phyloP scores from a whole-genome alignment of 208 protist species.

The Acanthamoeba lenticulata region DNA sequence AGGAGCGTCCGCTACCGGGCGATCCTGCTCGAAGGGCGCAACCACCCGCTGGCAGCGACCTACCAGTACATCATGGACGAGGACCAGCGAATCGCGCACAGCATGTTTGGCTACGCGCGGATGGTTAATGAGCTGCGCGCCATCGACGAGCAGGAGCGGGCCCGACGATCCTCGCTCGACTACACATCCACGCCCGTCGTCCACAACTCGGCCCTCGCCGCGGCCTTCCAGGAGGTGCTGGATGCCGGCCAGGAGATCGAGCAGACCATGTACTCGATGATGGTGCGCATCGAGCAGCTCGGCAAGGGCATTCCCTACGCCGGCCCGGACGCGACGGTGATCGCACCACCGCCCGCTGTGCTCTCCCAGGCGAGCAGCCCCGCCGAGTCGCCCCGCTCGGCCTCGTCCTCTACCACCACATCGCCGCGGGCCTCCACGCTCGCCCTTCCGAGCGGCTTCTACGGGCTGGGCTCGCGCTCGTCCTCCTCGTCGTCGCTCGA shows the following conservation, averaged over 20 bases:
- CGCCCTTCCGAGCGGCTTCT: not conserved
- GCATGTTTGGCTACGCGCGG: constrained; percentile 43
- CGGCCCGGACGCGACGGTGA: not conserved
- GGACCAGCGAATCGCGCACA: constrained; percentile 25
- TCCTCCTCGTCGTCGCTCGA: not conserved
- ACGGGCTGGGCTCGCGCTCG: not conserved
- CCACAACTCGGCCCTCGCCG: not conserved
- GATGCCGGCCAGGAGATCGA: constrained; percentile 32
- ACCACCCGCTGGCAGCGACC: constrained; percentile 1
- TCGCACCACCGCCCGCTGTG: not conserved
- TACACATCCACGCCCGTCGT: not conserved
- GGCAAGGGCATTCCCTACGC: constrained; percentile 7
- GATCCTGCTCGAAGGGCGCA: not conserved
- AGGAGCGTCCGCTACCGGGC: constrained; percentile 25
- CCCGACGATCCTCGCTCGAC: not conserved
- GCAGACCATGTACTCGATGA: constrained; percentile 28
- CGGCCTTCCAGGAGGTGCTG: not conserved
- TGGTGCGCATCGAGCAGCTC: not conserved
- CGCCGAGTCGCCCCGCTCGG: not conserved
- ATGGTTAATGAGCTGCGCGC: not conserved
- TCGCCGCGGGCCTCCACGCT: not conserved
- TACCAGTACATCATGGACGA: not conserved
- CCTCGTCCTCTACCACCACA: not conserved
- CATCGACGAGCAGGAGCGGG: constrained; percentile 19
- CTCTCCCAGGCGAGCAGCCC: not conserved